A percentile compares a stretch with the other conserved stretches of the same genome.
Evolutionary conservation across 2,329 filamentous ascomycete genomes (phyloP).

Genomic region (Colletotrichum graminicola): DNA sequence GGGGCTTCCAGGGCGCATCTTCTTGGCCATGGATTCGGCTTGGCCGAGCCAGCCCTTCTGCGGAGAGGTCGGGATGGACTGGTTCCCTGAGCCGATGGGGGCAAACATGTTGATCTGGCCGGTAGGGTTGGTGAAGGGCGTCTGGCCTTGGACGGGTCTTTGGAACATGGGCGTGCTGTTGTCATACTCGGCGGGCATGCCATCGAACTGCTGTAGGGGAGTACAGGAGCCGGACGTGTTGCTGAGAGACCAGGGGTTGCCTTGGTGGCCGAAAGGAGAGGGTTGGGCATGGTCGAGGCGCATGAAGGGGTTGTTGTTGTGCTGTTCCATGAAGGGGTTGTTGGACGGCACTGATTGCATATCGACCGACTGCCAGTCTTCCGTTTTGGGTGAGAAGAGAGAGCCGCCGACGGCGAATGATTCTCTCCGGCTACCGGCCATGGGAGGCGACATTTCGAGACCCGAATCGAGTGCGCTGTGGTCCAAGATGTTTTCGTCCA

Average conservation of each 20-base stretch:
- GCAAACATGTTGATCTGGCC: slow-evolving; percentile 68
- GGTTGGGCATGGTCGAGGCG: slow-evolving; percentile 67
- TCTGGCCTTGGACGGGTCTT: slow-evolving; percentile 63
- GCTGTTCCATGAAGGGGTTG: slow-evolving; percentile 71
- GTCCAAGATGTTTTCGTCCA: slow-evolving; percentile 73
- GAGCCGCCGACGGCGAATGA: slow-evolving; percentile 70
- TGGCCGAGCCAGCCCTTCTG: slow-evolving; percentile 69
- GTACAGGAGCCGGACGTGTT: slow-evolving; percentile 78
- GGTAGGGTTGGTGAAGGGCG: slow-evolving; percentile 66
- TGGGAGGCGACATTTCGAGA: slow-evolving; percentile 72
- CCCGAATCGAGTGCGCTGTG: slow-evolving; percentile 70
- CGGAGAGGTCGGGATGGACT: slow-evolving; percentile 66
- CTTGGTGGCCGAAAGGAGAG: slow-evolving; percentile 55
- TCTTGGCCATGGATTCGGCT: slow-evolving; percentile 66
- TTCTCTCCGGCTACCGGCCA: slow-evolving; percentile 72
- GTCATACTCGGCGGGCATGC: slow-evolving; percentile 69
- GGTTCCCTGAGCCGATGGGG: slow-evolving; percentile 59
- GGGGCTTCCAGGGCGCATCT: slow-evolving; percentile 76
- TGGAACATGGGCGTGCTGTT: slow-evolving; percentile 66
- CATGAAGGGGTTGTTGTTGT: slow-evolving; percentile 74
- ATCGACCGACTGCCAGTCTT: slow-evolving; percentile 73
- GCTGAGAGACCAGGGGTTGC: slow-evolving; percentile 72
- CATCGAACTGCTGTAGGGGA: slow-evolving; percentile 78
- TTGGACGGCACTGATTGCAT: slow-evolving; percentile 74
- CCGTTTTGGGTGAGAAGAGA: slow-evolving; percentile 74